Conservation (phyloP, 345 rosid genomes). For the Dipteronia dyeriana region DNA sequence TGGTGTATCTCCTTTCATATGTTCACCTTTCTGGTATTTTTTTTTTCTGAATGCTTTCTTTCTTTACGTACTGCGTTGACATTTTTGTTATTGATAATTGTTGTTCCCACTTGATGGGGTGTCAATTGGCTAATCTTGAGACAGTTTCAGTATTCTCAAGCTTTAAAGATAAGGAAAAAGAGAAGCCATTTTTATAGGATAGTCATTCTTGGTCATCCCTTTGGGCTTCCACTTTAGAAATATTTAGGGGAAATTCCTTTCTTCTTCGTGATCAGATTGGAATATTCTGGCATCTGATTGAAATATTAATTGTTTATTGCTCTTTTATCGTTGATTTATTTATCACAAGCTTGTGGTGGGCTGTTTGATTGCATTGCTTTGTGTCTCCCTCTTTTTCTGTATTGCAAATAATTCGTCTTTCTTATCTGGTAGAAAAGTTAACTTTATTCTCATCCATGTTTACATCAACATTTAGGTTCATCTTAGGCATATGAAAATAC, state of each 20-base stretch:
- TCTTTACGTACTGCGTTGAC: constrained; percentile 4
- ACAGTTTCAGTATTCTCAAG: neutral
- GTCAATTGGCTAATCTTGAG: constrained; percentile 1
- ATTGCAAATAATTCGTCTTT: neutral
- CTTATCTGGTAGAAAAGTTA: neutral
- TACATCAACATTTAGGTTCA: constrained; percentile 8
- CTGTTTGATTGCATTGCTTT: neutral
- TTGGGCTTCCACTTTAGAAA: neutral
- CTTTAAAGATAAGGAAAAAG: neutral
- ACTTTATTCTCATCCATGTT: neutral
- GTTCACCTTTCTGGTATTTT: constrained; percentile 80
- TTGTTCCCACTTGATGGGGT: neutral
- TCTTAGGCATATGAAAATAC: neutral
- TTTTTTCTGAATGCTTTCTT: constrained; percentile 21
- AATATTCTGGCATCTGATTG: neutral
- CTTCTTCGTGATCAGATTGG: neutral
- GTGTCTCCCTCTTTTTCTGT: neutral
- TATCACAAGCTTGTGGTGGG: neutral
- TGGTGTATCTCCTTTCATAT: constrained; percentile 84
- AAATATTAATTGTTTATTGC: neutral
- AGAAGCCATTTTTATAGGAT: neutral
- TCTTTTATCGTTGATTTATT: neutral
- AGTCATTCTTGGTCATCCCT: neutral
- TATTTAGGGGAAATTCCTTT: neutral
- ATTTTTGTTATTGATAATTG: neutral